Base-by-base conservation (phyloP, 495 filamentous ascomycete species). In the Cairneyella variabilis region DNA sequence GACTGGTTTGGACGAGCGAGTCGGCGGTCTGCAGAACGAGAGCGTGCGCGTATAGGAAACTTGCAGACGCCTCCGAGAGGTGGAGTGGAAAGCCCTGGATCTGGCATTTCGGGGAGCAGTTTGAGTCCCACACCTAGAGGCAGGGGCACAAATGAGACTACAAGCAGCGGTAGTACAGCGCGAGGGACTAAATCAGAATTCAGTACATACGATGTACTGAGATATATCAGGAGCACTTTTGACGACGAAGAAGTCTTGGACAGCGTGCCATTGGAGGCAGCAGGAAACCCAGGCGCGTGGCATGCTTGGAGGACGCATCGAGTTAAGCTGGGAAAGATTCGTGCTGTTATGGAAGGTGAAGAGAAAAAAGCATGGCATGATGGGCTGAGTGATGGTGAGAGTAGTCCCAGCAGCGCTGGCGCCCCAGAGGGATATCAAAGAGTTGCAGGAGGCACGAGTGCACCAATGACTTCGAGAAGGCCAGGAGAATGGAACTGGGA, bases 401-500 rank as follows among this genome's bases (percentile, higher is more conserved):
- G 25, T 17, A 39, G n/a, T 17, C 10, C 23, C 16, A 32, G 32
- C n/a, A 51, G 52, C 14, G 12, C 20, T 2, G 46, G 28, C 9
- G 43, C n/a, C 46, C 43, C 44, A 3, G 56, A 51, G 10, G 45
- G 26, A 9, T 36, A 56, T 32, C 56, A 51, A 21, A 57, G 37
- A 18, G 22, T 54, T 0, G 37, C 51, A 8, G 43, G 49, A 14
- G 50, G 43, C 14, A 54, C 40, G 16, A 48, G 2, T 41, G 59
- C 17, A 64, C 60, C 30, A 7, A 30, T 48, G 18, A 27, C 38
- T 11, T 59, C 74, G 38, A 78, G 83, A 44, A 75, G 77, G 23
- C 87, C 88, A 2, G 88, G 84, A 12, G 86, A 93, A 53, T 96
- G 91, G 91, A 92, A 91, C 65, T 96, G 91, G 91, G 90, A 95